Evolutionary conservation across 257 asterid genomes (phyloP), one percentile per base, ranked within the genome.

Genomic region (Salvia hispanica): DNA sequence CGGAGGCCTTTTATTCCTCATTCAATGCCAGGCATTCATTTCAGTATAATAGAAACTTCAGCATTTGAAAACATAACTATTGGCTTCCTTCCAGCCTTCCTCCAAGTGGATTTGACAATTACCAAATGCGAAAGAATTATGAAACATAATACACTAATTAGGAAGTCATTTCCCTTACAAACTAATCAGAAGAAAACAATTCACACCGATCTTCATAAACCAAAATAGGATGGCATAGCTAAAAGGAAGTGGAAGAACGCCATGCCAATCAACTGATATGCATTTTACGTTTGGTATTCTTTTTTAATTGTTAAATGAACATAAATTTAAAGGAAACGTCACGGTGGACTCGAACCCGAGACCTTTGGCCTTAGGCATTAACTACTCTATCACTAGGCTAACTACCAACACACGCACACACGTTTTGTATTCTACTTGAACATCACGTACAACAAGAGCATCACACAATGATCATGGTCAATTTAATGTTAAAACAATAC

Each of bases 71-170:
- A 31, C 51, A 11, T 33, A 31, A 43, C 5, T 18, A 51, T 9
- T 6, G 28, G 33, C 4, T 47, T 16, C n/a, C n/a, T n/a, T n/a
- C 60, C 25, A 21, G 25, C 25, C 25, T 21, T 21, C n/a, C 52
- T 60, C 12, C 33, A 43, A 48, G 65, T 34, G 36, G 62, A 67
- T 46, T 58, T 42, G 54, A 55, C 43, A 55, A 50, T 46, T 4
- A 65, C 50, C 3, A 5, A 48, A 56, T 16, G 16, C 25, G 15
- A 18, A 45, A 46, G 70, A 3, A 58, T 57, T 51, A 61, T 9
- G 18, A 62, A 65, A 50, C 67, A 70, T 10, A 67, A 3, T 61
- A 62, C 31, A 48, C 45, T 55, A n/a, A 58, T 70, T 13, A 42
- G 58, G 36, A 37, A 37, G 70, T 44, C 63, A 28, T 61, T n/a